phyloP scores from a whole-genome alignment of 176 grass and related monocot genomes.

The Lolium multiflorum region DNA sequence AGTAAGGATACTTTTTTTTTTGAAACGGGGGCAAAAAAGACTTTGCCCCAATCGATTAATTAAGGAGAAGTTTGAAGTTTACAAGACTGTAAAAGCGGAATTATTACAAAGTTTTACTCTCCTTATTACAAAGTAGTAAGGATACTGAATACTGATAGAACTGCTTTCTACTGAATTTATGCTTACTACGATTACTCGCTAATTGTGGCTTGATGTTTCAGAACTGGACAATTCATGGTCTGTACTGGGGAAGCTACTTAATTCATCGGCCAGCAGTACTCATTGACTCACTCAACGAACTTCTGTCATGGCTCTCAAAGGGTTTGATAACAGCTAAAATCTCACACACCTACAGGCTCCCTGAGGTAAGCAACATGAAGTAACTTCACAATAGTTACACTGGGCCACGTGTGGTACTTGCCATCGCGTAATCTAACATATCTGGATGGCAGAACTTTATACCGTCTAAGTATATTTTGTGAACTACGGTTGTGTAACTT shows the following conservation, averaged over 20 bases:
- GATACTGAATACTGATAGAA: slow-evolving; percentile 24
- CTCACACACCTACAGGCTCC: slow-evolving; percentile 73
- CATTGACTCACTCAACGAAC: slow-evolving; percentile 76
- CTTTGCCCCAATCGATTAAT: too few relatives aligned
- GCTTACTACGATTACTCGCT: slow-evolving; percentile 13
- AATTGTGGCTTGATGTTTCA: slow-evolving; percentile 50
- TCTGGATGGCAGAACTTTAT: background rate
- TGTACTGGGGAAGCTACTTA: slow-evolving; percentile 91
- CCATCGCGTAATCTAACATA: background rate
- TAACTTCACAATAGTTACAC: slow-evolving; percentile 6
- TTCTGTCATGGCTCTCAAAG: slow-evolving; percentile 85
- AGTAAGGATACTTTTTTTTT: too few relatives aligned
- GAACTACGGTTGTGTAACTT: slow-evolving; percentile 1
- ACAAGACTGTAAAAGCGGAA: too few relatives aligned
- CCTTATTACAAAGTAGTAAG: background rate
- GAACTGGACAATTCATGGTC: slow-evolving; percentile 97
- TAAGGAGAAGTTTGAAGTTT: too few relatives aligned
- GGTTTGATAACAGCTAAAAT: slow-evolving; percentile 74
- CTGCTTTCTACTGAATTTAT: slow-evolving; percentile 12
- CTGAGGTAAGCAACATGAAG: slow-evolving; percentile 58
- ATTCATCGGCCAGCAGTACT: slow-evolving; percentile 64
- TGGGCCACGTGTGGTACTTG: slow-evolving; percentile 19
- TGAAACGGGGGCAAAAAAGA: too few relatives aligned
- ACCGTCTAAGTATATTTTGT: background rate
- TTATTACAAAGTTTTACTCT: too few relatives aligned